Conservation (phyloP, 495 filamentous ascomycete genomes). For the Penicillium simplicissimum region DNA sequence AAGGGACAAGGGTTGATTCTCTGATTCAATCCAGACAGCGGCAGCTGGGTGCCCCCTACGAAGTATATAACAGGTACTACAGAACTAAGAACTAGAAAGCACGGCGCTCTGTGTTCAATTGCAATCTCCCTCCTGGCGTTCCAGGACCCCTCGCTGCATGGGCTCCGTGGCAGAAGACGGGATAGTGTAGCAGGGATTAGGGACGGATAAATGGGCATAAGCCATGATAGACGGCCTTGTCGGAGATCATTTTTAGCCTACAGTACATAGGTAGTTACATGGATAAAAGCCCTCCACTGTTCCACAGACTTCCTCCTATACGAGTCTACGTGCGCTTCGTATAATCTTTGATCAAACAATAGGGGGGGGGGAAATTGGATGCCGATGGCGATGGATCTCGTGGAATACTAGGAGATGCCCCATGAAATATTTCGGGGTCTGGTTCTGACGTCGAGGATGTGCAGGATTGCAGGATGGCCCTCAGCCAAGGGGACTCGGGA, state of each 20-base stretch:
- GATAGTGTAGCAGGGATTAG: background rate
- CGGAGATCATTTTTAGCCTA: background rate
- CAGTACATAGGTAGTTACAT: background rate
- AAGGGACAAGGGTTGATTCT: background rate
- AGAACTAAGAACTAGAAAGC: background rate
- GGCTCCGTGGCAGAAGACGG: background rate
- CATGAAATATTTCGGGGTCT: background rate
- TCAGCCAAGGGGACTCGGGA: no score
- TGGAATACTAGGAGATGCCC: background rate
- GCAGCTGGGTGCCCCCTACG: background rate
- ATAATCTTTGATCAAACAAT: no score
- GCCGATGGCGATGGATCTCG: background rate
- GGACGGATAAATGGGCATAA: background rate
- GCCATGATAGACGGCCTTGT: background rate
- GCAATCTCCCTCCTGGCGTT: constrained; percentile 2
- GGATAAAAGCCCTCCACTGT: no score
- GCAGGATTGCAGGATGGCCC: background rate
- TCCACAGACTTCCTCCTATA: no score
- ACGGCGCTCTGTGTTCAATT: background rate
- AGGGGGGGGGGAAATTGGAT: background rate
- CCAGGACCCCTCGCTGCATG: background rate
- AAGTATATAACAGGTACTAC: background rate
- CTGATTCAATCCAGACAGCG: background rate
- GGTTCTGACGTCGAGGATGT: background rate
- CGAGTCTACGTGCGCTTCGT: no score